Evolutionary conservation across 2,329 filamentous ascomycete genomes (phyloP).

Genomic region (Coniella lustricola): DNA sequence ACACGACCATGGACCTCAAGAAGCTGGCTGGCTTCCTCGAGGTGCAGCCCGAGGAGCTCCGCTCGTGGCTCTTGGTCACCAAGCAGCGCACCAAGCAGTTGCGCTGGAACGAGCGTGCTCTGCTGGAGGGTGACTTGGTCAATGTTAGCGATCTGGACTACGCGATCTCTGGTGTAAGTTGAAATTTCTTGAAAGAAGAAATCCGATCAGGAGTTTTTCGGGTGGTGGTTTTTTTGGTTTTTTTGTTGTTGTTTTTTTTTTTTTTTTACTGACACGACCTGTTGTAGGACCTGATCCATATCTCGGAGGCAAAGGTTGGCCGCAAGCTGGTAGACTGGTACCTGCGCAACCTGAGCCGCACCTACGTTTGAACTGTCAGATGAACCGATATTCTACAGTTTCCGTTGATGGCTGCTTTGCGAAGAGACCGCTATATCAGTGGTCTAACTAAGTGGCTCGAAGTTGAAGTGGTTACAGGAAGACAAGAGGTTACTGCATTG

Average conservation of each 20-base stretch:
- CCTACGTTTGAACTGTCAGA: slow-evolving; percentile 58
- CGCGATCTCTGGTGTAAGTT: slow-evolving; percentile 82
- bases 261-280: slow-evolving; percentile 22
- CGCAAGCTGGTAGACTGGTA: slow-evolving; percentile 98
- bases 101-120: slow-evolving; percentile 82
- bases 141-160: slow-evolving; percentile 96
- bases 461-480: slow-evolving; percentile 21
- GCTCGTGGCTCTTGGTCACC: slow-evolving; percentile 90
- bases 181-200: not conserved
- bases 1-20: slow-evolving; percentile 98
- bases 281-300: slow-evolving; percentile 83
- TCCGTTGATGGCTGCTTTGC: not conserved
- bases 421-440: not conserved
- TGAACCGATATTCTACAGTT: slow-evolving; percentile 2
- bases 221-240: too few species aligned
- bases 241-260: too few species aligned
- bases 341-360: slow-evolving; percentile 89
- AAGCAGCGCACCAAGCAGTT: slow-evolving; percentile 98
- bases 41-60: slow-evolving; percentile 90
- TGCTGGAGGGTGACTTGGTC: slow-evolving; percentile 86
- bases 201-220: too few species aligned
- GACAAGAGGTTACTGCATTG: slow-evolving; percentile 30
- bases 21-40: slow-evolving; percentile 97
- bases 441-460: slow-evolving; percentile 16
- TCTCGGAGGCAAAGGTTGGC: slow-evolving; percentile 97